Evolutionary conservation across 2,329 filamentous ascomycete genomes (phyloP).

Genomic region (Neofusicoccum umdonicola): DNA sequence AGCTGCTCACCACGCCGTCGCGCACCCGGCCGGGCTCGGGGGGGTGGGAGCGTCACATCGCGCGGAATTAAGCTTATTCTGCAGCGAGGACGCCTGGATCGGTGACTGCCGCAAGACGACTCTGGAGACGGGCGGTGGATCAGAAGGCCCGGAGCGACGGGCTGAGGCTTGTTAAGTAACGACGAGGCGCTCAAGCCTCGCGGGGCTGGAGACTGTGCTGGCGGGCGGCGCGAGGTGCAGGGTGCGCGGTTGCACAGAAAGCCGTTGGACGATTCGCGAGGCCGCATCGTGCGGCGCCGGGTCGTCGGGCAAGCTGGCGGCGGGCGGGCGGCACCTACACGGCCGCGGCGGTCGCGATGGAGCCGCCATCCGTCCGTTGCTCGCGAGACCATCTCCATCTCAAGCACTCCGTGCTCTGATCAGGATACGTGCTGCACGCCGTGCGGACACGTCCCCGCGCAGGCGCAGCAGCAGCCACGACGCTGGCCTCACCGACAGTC

Average conservation of each 20-base stretch:
- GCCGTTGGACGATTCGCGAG: background rate
- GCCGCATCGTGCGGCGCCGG: background rate
- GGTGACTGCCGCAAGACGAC: background rate
- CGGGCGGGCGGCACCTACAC: too few relatives aligned
- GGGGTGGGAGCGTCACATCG: too few relatives aligned
- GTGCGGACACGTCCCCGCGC: background rate
- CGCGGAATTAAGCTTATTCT: background rate
- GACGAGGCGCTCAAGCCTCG: background rate
- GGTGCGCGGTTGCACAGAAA: background rate
- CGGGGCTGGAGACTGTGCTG: background rate
- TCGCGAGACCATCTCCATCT: background rate
- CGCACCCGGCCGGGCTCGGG: too few relatives aligned
- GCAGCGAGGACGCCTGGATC: background rate
- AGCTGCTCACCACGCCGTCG: background rate
- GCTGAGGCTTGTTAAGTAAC: background rate
- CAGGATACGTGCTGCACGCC: background rate
- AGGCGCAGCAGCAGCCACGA: background rate
- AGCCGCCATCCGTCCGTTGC: too few relatives aligned
- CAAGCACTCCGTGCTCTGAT: background rate
- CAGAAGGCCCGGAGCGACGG: background rate
- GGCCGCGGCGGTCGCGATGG: too few relatives aligned
- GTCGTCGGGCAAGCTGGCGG: background rate
- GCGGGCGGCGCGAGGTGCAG: background rate
- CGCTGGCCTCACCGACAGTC: background rate
- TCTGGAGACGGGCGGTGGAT: background rate